Percentiles rank a stretch among this genome's conserved stretches.
phyloP scores from a whole-genome alignment of 1,284 basidiomycete species.

The Leccinum fuscescens region DNA sequence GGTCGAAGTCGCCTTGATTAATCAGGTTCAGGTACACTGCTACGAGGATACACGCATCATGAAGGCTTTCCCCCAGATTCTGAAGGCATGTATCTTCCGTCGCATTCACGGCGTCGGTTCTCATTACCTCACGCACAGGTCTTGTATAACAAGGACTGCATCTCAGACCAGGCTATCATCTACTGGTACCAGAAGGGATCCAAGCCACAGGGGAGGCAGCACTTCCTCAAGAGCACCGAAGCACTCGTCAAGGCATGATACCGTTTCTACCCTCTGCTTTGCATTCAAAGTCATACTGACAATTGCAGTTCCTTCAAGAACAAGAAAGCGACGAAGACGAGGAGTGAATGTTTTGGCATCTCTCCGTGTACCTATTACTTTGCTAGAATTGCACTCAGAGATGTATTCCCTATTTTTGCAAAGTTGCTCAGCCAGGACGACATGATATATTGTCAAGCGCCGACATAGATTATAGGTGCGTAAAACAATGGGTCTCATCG shows the following conservation, averaged over 20 bases:
- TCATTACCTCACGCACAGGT: constrained; percentile 47
- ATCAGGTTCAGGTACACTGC: constrained; percentile 90
- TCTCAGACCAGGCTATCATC: constrained; percentile 93
- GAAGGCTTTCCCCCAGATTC: constrained; percentile 89
- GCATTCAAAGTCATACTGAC: constrained; percentile 17
- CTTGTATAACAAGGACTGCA: constrained; percentile 92
- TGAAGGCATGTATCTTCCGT: constrained; percentile 60
- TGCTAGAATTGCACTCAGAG: constrained; percentile 16
- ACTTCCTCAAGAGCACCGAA: constrained; percentile 89
- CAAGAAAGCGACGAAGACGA: constrained; percentile 76
- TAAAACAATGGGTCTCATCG: constrained; percentile 3
- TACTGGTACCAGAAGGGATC: constrained; percentile 98
- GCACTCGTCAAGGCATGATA: constrained; percentile 80
- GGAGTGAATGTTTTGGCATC: constrained; percentile 32
- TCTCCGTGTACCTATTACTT: constrained; percentile 19
- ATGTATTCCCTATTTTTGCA: constrained; percentile 12
- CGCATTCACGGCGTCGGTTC: background rate
- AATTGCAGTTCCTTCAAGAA: constrained; percentile 71
- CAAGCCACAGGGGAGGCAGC: constrained; percentile 90
- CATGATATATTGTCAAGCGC: background rate
- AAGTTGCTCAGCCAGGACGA: background rate
- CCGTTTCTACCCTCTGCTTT: constrained; percentile 2
- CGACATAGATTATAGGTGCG: constrained; percentile 3
- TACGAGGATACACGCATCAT: constrained; percentile 94
- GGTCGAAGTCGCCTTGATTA: constrained; percentile 89